Base-by-base conservation (phyloP, 768 basidiomycete species). In the Lentinus tigrinus region DNA sequence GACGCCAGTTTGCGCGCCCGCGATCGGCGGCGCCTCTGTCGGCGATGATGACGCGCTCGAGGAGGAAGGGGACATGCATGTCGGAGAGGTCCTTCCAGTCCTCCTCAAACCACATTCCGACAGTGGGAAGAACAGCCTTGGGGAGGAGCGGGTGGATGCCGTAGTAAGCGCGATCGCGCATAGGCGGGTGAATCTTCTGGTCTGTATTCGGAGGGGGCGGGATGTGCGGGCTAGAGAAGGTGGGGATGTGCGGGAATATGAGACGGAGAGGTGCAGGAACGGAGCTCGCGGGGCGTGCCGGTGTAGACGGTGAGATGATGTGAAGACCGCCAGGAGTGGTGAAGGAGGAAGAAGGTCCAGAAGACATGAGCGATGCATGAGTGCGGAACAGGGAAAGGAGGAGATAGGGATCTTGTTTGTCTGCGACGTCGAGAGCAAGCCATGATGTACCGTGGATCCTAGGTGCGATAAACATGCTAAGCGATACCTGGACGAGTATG, bases 51-150 rank as follows among this genome's bases (percentile, higher is more conserved):
- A 91, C 75, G 11, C 91, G 85, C 63, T 90, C 87, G 52, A 92
- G 73, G 17, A 94, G 65, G 69, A 86, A 93, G 0, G 93, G 89
- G 17, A 84, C 78, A 19, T 78, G 76, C 65, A 91, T 82, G 56
- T 80, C 77, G 37, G 80, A 78, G 63, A 87, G 86, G 71, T 95
- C 93, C 47, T 81, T 77, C 83, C 91, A 93, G 65, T 95, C 93
- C 57, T 86, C 81, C 17, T 75, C 57, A 69, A 86, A 93, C 75
- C 89, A 81, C 21, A 72, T 57, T 24, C 69, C 69, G 43, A 69
- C 50, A 7, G 66, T 55, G 9, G 70, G 65, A 11, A 69, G 55
- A 11, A 64, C 60, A n/a, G 68, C 64, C 42, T 69, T 69, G 26
- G 60, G 52, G 11, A 87, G 74, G 63, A 82, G 82, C 0, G 88